Conservation (phyloP, 1,139 yeast genomes). For the Sugiyamaella japonica region DNA sequence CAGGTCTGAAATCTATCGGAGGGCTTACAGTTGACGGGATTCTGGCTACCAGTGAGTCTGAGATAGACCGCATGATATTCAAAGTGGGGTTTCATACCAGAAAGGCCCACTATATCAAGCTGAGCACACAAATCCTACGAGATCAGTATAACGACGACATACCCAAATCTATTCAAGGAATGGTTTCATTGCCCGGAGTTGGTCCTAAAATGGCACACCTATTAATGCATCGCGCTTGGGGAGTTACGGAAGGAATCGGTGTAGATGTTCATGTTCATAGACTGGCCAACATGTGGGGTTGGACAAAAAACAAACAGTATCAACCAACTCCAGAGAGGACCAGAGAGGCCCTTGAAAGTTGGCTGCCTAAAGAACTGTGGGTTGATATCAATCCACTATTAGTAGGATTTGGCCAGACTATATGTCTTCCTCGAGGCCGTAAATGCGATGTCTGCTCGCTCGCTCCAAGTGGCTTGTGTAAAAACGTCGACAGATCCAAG, state of each 20-base stretch:
- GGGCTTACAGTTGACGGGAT: slow-evolving; percentile 43
- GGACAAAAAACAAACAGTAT: slow-evolving; percentile 50
- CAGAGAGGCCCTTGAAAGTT: slow-evolving; percentile 61
- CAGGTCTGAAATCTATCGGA: slow-evolving; percentile 33
- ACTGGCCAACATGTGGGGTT: slow-evolving; percentile 75
- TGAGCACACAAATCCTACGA: slow-evolving; percentile 55
- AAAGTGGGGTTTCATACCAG: slow-evolving; percentile 87
- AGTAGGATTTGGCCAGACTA: slow-evolving; percentile 92
- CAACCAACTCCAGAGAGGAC: slow-evolving; percentile 70
- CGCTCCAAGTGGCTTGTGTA: slow-evolving; percentile 52
- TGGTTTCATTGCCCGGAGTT: slow-evolving; percentile 79
- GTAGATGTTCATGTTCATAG: slow-evolving; percentile 93
- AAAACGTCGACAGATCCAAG: slow-evolving; percentile 23
- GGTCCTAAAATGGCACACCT: slow-evolving; percentile 96
- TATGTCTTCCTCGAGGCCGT: slow-evolving; percentile 72
- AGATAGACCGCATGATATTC: slow-evolving; percentile 63
- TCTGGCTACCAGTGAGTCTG: slow-evolving; percentile 53
- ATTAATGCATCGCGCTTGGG: slow-evolving; percentile 81
- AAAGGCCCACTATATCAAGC: slow-evolving; percentile 69
- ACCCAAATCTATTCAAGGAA: slow-evolving; percentile 58
- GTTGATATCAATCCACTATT: slow-evolving; percentile 77
- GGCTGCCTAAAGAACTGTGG: slow-evolving; percentile 81
- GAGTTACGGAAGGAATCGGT: slow-evolving; percentile 72
- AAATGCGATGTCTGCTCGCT: slow-evolving; percentile 76
- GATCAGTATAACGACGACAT: slow-evolving; percentile 63